A percentile compares a stretch with the other conserved stretches of the same genome.
Evolutionary conservation across 164 flowering plant species (phyloP).

Genomic region (Platanus orientalis): DNA sequence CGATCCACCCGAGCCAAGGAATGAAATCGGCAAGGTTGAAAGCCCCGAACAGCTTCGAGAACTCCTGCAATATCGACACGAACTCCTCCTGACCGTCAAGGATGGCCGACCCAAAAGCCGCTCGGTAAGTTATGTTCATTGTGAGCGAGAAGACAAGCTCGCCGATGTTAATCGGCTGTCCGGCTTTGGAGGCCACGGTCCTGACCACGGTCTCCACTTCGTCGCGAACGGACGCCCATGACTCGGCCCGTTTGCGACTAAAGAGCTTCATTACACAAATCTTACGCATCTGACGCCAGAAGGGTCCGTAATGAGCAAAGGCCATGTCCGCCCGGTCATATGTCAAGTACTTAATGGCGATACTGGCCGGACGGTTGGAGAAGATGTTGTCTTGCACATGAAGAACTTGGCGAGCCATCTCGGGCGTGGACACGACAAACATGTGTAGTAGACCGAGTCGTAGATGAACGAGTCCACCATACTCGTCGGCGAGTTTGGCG

Average conservation of each 20-base stretch:
- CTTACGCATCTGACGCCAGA: slow-evolving; percentile 93
- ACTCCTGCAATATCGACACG: slow-evolving; percentile 62
- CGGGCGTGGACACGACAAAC: slow-evolving; percentile 58
- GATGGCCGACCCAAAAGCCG: slow-evolving; percentile 66
- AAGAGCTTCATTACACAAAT: slow-evolving; percentile 78
- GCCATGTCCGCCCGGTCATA: slow-evolving; percentile 88
- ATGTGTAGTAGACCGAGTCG: slow-evolving; percentile 54
- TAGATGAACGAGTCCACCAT: slow-evolving; percentile 71
- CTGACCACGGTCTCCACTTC: slow-evolving; percentile 50
- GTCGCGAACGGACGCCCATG: slow-evolving; percentile 74
- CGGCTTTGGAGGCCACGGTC: slow-evolving; percentile 21
- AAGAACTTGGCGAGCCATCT: slow-evolving; percentile 64
- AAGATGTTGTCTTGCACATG: slow-evolving; percentile 68
- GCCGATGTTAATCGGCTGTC: slow-evolving; percentile 49
- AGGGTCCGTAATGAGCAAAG: slow-evolving; percentile 84
- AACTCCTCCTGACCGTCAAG: slow-evolving; percentile 58
- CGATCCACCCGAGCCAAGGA: slow-evolving; percentile 54
- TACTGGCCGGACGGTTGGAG: slow-evolving; percentile 70
- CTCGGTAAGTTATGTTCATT: slow-evolving; percentile 48
- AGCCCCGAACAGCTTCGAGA: slow-evolving; percentile 74
- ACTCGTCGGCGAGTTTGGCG: slow-evolving; percentile 46
- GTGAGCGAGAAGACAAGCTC: slow-evolving; percentile 57
- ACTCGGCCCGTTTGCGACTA: slow-evolving; percentile 75
- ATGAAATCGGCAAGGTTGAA: slow-evolving; percentile 72
- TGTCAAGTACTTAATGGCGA: slow-evolving; percentile 64